Evolutionary conservation across 202 grass and related monocot genomes (phyloP).

Genomic region (Carex sylvatica): DNA sequence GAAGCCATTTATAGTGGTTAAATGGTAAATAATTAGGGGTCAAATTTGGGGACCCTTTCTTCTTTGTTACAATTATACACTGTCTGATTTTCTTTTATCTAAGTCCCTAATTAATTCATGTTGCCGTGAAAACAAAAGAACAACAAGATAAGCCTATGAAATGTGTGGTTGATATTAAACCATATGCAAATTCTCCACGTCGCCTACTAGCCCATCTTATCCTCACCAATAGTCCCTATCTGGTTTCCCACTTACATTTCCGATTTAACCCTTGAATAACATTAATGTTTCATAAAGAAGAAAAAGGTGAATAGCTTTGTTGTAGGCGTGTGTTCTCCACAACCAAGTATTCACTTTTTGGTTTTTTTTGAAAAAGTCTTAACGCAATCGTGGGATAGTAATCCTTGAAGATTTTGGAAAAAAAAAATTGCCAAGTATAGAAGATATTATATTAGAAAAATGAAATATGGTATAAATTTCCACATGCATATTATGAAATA

Average conservation of each 20-base stretch:
- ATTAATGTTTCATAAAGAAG: not conserved
- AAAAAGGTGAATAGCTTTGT: not conserved
- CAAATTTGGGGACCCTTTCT: not conserved
- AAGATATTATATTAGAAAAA: not conserved
- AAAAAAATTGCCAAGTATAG: not conserved
- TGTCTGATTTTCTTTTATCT: not conserved
- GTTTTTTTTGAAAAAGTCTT: constrained; percentile 32
- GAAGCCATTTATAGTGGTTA: not conserved
- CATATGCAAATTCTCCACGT: constrained; percentile 5
- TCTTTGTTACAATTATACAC: not conserved
- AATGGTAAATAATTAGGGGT: not conserved
- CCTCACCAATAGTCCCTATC: constrained; percentile 4
- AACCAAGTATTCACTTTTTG: constrained; percentile 42
- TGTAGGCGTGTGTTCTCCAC: constrained; percentile 46
- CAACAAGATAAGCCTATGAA: constrained; percentile 10
- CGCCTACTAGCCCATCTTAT: not conserved
- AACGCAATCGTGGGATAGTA: constrained; percentile 33
- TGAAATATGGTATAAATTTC: not conserved
- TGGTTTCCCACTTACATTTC: not conserved
- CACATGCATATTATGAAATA: not conserved
- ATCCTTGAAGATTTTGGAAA: constrained; percentile 17
- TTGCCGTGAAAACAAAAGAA: not conserved
- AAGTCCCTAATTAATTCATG: not conserved
- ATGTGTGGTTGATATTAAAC: constrained; percentile 9
- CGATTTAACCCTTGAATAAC: not conserved